Conservation (phyloP, 306 rosid genomes). For the Malus sylvestris region DNA sequence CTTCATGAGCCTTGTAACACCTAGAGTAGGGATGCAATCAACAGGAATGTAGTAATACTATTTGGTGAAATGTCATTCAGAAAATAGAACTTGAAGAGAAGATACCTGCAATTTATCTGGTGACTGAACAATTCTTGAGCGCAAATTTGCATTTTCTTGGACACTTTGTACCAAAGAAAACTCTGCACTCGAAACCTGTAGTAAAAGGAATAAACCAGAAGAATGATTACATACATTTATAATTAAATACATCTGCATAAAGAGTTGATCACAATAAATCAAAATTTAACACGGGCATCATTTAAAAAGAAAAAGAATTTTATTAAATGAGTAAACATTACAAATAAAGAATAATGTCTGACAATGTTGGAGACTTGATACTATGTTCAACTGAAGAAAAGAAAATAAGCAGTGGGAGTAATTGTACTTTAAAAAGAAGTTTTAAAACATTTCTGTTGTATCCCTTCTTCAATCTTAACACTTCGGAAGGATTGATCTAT, state of each 20-base stretch:
- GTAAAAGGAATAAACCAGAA: background rate
- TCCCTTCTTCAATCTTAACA: background rate
- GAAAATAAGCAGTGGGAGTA: background rate
- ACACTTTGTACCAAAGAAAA: conserved; percentile 59
- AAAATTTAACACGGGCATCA: background rate
- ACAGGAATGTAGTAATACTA: background rate
- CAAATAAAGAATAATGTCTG: background rate
- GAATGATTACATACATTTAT: background rate
- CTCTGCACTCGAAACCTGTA: conserved; percentile 73
- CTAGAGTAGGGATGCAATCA: background rate
- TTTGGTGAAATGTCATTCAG: background rate
- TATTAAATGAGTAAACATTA: background rate
- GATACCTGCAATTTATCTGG: conserved; percentile 89
- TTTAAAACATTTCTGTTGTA: background rate
- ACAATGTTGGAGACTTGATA: background rate
- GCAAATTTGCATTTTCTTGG: conserved; percentile 73
- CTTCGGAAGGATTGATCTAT: background rate
- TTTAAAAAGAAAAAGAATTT: background rate
- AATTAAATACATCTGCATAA: background rate
- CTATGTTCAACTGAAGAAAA: background rate
- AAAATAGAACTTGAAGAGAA: background rate
- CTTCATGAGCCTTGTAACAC: background rate
- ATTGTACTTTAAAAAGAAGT: background rate
- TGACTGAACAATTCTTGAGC: conserved; percentile 72
- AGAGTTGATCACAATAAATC: background rate